A percentile compares a stretch with the other conserved stretches of the same genome.
phyloP scores from a whole-genome alignment of 2,329 filamentous ascomycete genomes.

The Fusarium sp. region DNA sequence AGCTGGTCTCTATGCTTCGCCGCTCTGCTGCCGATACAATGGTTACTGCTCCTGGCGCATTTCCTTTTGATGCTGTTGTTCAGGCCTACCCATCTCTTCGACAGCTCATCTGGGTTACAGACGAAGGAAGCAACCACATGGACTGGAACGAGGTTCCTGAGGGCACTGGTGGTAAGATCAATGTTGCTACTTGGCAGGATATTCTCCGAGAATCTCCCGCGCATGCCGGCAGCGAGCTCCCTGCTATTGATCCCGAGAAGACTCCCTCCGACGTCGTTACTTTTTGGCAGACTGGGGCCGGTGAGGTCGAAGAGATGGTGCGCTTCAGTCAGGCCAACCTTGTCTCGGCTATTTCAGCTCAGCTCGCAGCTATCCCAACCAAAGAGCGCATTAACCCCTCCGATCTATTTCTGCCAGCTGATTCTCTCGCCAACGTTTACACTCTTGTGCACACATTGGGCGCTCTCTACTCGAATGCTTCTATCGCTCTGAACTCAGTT shows the following conservation, averaged over 20 bases:
- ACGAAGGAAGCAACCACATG: constrained; percentile 89
- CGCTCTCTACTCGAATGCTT: constrained; percentile 86
- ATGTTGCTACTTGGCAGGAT: constrained; percentile 93
- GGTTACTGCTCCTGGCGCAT: constrained; percentile 85
- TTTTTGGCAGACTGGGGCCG: constrained; percentile 72
- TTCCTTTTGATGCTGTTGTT: constrained; percentile 81
- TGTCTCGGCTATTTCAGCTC: constrained; percentile 84
- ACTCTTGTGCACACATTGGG: constrained; percentile 83
- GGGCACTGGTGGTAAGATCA: constrained; percentile 78
- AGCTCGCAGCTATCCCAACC: constrained; percentile 80
- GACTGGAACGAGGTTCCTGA: constrained; percentile 93
- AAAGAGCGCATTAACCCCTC: constrained; percentile 77
- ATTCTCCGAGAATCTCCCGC: constrained; percentile 78
- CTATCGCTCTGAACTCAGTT: constrained; percentile 89
- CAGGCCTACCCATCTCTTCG: constrained; percentile 77
- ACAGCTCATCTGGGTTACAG: constrained; percentile 91
- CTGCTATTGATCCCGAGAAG: constrained; percentile 67
- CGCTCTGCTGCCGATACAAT: constrained; percentile 82
- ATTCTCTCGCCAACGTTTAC: constrained; percentile 83
- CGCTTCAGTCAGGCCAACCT: constrained; percentile 86
- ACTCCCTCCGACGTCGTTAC: constrained; percentile 69
- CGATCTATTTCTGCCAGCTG: constrained; percentile 88
- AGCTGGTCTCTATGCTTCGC: constrained; percentile 77
- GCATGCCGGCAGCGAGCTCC: constrained; percentile 71
- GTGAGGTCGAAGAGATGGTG: constrained; percentile 74